Evolutionary conservation across 306 rosid genomes (phyloP).

Genomic region (Castanea sativa): DNA sequence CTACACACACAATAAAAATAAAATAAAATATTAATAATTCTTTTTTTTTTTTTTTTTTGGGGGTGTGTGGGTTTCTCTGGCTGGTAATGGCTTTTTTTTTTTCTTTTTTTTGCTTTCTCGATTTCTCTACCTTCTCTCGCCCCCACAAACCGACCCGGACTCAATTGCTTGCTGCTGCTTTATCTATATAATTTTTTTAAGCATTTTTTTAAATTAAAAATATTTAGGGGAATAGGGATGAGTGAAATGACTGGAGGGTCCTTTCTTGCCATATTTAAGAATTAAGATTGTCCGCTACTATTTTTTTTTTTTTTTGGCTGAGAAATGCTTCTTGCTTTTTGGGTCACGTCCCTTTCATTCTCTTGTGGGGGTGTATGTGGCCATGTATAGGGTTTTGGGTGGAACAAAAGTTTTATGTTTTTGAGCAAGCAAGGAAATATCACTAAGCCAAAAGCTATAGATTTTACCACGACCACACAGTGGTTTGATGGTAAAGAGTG

Average conservation of each 20-base stretch:
- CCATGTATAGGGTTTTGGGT: too few relatives aligned
- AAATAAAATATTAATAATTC: too few relatives aligned
- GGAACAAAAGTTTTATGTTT: too few relatives aligned
- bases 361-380: not conserved
- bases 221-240: not conserved
- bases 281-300: not conserved
- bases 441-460: too few relatives aligned
- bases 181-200: not conserved
- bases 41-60: too few relatives aligned
- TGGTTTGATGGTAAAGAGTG: too few relatives aligned
- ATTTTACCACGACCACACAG: too few relatives aligned
- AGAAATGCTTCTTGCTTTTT: not conserved
- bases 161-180: constrained; percentile 20
- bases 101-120: constrained; percentile 20
- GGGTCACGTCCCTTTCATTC: not conserved
- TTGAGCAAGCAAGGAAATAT: too few relatives aligned
- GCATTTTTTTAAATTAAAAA: not conserved
- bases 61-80: constrained; percentile 25
- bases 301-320: not conserved
- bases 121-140: constrained; percentile 32
- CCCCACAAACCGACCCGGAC: constrained; percentile 45
- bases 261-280: not conserved
- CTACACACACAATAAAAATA: too few relatives aligned
- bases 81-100: constrained; percentile 21
- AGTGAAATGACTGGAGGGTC: not conserved